These are phyloP conservation scores for Mycena galericulata DNA, from an alignment of 768 basidiomycete genomes.

Conservation along the genomic window DNA sequence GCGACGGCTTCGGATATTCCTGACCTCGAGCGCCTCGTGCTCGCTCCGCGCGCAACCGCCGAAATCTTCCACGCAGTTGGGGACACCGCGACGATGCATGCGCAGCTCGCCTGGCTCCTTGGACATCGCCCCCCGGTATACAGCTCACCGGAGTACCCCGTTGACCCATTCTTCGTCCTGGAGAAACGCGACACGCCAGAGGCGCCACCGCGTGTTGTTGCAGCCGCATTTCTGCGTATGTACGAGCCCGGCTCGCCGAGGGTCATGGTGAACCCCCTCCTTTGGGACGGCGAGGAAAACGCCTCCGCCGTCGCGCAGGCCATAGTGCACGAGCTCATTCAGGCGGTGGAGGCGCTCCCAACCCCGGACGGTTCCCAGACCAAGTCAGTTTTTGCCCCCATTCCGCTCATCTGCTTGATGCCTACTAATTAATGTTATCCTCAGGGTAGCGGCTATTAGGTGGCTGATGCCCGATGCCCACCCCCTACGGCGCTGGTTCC, in stretches of 20 bases:
- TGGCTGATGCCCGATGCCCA: slow-evolving; percentile 14
- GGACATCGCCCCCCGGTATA: background rate
- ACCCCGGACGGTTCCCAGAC: background rate
- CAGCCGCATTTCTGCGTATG: background rate
- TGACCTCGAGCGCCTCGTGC: slow-evolving; percentile 20
- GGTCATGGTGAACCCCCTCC: background rate
- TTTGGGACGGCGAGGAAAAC: slow-evolving; percentile 3
- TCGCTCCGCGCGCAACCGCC: background rate
- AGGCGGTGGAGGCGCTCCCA: background rate
- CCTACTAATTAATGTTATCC: background rate
- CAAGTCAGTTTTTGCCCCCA: background rate
- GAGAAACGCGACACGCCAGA: background rate
- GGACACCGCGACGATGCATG: background rate
- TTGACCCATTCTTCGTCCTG: background rate
- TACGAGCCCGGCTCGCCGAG: background rate
- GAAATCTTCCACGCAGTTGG: slow-evolving; percentile 9
- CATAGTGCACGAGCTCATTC: background rate
- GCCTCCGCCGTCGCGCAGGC: slow-evolving; percentile 1
- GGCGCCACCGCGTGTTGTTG: background rate
- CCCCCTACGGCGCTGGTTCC: slow-evolving; percentile 22
- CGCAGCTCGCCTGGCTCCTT: slow-evolving; percentile 1
- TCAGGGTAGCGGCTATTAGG: background rate
- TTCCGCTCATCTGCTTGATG: background rate
- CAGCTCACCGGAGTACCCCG: background rate
- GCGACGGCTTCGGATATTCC: slow-evolving; percentile 16